These are phyloP conservation scores for Xylariaceae sp. DNA, from an alignment of 2,329 filamentous ascomycete species.

Conservation along the genomic window DNA sequence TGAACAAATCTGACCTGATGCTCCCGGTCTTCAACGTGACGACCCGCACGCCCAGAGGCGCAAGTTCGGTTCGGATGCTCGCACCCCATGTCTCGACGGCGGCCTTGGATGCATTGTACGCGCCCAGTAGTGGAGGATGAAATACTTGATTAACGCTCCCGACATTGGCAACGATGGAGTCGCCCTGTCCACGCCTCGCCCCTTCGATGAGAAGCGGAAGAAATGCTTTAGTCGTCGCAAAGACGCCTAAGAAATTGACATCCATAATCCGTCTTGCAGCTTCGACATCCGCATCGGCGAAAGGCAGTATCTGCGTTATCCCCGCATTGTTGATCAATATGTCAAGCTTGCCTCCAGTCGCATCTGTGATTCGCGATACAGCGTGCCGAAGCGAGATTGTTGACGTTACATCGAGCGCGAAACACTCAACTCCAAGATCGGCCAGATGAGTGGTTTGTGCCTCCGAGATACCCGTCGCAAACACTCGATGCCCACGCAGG, in stretches of 20 bases:
- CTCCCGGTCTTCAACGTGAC: conserved; percentile 25
- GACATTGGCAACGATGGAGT: conserved; percentile 21
- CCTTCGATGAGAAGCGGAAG: conserved; percentile 15
- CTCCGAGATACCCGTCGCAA: conserved; percentile 26
- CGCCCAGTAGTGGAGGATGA: conserved; percentile 18
- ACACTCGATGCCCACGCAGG: conserved; percentile 27
- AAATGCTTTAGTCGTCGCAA: conserved; percentile 17
- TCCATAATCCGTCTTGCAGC: conserved; percentile 18
- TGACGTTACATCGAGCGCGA: conserved; percentile 26
- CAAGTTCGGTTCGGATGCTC: conserved; percentile 22
- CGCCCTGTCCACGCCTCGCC: background rate
- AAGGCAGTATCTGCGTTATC: conserved; percentile 17
- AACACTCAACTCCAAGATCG: conserved; percentile 20
- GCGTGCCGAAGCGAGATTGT: conserved; percentile 15
- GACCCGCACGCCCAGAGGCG: conserved; percentile 24
- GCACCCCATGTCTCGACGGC: conserved; percentile 21
- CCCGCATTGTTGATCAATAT: conserved; percentile 27
- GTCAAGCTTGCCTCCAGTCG: conserved; percentile 21
- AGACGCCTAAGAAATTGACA: conserved; percentile 20
- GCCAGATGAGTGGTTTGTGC: conserved; percentile 14
- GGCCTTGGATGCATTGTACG: conserved; percentile 28
- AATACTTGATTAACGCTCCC: conserved; percentile 21
- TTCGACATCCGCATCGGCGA: conserved; percentile 15
- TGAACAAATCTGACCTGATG: conserved; percentile 19
- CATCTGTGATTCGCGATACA: conserved; percentile 10